Evolutionary conservation across 2,329 filamentous ascomycete genomes (phyloP).

Genomic region (Colletotrichum camelliae): DNA sequence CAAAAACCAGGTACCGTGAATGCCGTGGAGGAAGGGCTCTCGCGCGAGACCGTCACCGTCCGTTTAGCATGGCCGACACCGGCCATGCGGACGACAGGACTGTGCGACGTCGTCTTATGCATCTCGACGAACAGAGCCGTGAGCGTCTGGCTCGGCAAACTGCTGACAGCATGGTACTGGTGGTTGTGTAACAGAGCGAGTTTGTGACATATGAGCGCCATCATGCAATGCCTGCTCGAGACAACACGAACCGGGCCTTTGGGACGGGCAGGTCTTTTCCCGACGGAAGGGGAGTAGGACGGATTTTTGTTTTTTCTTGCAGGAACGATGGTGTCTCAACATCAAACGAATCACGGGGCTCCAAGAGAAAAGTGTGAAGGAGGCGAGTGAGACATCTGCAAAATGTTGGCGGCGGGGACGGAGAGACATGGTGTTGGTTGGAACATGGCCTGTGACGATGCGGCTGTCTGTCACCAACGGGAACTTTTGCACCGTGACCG

Average conservation of each 20-base stretch:
- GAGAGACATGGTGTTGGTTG: neutral
- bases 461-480: neutral
- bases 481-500: neutral
- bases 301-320: neutral
- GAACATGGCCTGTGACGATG: neutral
- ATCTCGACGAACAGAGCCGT: neutral
- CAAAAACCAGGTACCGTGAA: neutral
- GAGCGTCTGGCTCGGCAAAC: neutral
- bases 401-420: neutral
- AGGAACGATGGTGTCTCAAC: neutral
- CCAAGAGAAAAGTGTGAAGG: neutral
- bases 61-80: neutral
- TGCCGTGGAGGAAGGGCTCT: neutral
- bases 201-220: conserved; percentile 2
- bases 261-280: neutral
- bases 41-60: neutral
- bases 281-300: neutral
- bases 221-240: neutral
- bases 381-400: neutral
- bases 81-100: neutral
- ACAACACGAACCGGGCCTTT: neutral
- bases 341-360: neutral
- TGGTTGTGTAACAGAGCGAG: neutral
- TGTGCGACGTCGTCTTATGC: neutral
- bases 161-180: neutral